Conservation (phyloP, 305 asterid genomes). For the Fraxinus floribunda region DNA sequence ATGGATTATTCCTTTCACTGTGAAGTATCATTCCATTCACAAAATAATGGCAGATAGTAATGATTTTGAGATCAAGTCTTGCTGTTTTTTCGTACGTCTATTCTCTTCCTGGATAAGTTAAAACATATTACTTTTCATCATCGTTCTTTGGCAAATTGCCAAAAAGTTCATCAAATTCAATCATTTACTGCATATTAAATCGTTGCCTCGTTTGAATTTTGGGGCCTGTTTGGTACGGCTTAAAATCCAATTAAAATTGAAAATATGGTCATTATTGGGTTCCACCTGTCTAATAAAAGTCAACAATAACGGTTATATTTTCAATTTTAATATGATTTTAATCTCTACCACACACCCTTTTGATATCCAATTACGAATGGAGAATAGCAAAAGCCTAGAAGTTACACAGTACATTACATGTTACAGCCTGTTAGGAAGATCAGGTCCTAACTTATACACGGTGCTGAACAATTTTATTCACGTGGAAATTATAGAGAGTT, state of each 20-base stretch:
- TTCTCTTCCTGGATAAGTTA: background rate
- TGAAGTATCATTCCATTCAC: background rate
- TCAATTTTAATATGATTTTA: too few relatives aligned
- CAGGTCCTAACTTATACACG: background rate
- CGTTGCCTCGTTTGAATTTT: background rate
- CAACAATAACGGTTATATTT: too few relatives aligned
- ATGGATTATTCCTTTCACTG: background rate
- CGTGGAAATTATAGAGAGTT: too few relatives aligned
- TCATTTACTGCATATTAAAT: background rate
- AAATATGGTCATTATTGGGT: too few relatives aligned
- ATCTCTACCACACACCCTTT: too few relatives aligned
- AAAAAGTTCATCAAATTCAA: background rate
- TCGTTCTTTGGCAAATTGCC: background rate
- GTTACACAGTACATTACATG: background rate
- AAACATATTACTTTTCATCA: background rate
- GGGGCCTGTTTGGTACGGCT: too few relatives aligned
- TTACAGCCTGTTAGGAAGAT: background rate
- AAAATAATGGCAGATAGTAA: background rate
- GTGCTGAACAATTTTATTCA: background rate
- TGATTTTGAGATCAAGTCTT: background rate
- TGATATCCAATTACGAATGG: background rate
- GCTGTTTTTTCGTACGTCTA: background rate
- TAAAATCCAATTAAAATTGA: too few relatives aligned
- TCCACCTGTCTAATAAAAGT: too few relatives aligned
- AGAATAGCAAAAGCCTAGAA: background rate